These are phyloP conservation scores for Teratosphaeria zuluensis DNA, from an alignment of 2,329 filamentous ascomycete genomes.

Conservation along the genomic window DNA sequence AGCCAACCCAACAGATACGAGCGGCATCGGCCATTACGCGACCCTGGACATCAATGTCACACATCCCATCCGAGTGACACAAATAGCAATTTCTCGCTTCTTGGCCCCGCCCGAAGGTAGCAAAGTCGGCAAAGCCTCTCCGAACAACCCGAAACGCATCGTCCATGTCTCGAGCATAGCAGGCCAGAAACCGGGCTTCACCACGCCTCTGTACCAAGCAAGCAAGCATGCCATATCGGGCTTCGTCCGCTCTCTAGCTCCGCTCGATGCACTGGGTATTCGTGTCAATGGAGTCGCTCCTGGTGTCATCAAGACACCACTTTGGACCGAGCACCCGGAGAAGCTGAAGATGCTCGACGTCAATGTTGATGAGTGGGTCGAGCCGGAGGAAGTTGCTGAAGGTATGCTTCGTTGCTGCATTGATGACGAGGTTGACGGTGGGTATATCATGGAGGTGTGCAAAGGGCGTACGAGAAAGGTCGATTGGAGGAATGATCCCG, in stretches of 20 bases:
- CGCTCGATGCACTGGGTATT: constrained; percentile 44
- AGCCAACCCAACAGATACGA: constrained; percentile 4
- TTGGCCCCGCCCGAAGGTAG: constrained; percentile 24
- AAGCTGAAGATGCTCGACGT: constrained; percentile 45
- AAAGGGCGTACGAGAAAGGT: constrained; percentile 37
- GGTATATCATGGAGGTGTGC: constrained; percentile 48
- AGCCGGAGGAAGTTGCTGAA: constrained; percentile 50
- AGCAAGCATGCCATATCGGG: constrained; percentile 38
- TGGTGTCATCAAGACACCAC: constrained; percentile 50
- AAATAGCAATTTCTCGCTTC: constrained; percentile 38
- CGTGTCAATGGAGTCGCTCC: constrained; percentile 52
- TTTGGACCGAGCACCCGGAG: constrained; percentile 54
- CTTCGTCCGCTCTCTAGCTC: constrained; percentile 41
- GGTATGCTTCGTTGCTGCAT: constrained; percentile 49
- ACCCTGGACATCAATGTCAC: constrained; percentile 39
- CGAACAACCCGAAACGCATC: constrained; percentile 36
- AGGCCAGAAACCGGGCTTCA: constrained; percentile 30
- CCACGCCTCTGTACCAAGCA: constrained; percentile 36
- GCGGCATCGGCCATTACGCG: constrained; percentile 25
- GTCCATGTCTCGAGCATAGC: constrained; percentile 37
- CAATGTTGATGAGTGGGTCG: constrained; percentile 43
- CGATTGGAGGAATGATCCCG: constrained; percentile 43
- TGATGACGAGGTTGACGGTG: constrained; percentile 39
- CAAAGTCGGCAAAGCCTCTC: constrained; percentile 23
- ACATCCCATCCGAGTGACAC: constrained; percentile 39